phyloP scores from a whole-genome alignment of 139 green algal species.

The Tetradesmus lagerheimii region DNA sequence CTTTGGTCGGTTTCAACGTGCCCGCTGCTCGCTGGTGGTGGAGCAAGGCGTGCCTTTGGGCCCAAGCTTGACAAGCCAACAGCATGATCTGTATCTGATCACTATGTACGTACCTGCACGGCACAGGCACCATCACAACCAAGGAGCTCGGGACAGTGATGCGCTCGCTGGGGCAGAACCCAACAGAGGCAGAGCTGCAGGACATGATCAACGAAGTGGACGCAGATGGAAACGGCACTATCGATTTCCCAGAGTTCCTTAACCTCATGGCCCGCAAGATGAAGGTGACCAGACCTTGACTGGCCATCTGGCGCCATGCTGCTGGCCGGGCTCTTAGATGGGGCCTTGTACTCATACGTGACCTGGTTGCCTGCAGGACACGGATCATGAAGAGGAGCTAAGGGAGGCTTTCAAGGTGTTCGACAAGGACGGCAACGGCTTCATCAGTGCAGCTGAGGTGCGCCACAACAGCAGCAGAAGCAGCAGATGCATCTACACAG shows the following conservation, averaged over 20 bases:
- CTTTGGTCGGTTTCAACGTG: not conserved
- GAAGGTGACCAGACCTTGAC: conserved; percentile 80
- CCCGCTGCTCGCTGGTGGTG: not conserved
- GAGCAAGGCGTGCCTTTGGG: not conserved
- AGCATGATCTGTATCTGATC: not conserved
- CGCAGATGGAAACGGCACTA: conserved; percentile 98
- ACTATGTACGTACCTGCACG: not conserved
- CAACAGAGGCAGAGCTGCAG: conserved; percentile 99
- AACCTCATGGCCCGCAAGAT: conserved; percentile 99
- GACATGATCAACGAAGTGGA: conserved; percentile 99
- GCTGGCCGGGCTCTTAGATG: not conserved
- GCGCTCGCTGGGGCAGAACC: conserved; percentile 98
- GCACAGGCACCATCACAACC: conserved; percentile 94
- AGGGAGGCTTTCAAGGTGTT: conserved; percentile 99
- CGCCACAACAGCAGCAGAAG: not conserved
- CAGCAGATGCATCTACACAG: not conserved
- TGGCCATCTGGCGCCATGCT: not conserved
- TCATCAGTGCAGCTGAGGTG: conserved; percentile 98
- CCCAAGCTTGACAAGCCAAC: not conserved
- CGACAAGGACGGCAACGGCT: conserved; percentile 99
- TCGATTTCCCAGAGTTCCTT: conserved; percentile 99
- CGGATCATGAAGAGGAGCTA: conserved; percentile 98
- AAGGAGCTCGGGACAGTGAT: conserved; percentile 99
- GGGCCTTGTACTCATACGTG: not conserved
- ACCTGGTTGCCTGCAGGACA: conserved; percentile 70